phyloP scores from a whole-genome alignment of 1,284 basidiomycete genomes.

The Ceratobasidium sp. region DNA sequence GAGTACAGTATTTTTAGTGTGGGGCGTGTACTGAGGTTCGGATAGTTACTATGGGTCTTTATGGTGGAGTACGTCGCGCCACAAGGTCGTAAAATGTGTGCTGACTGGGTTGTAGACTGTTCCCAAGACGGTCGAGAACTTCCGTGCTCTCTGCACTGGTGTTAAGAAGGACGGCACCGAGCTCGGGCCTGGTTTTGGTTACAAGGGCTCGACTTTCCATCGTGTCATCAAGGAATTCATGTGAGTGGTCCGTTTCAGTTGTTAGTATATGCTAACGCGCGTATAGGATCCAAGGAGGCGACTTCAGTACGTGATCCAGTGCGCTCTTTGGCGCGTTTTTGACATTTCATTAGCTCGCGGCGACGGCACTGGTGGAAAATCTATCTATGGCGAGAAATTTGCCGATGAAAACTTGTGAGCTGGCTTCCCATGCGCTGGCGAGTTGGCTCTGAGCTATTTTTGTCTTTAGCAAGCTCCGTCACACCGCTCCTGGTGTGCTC shows the following conservation, averaged over 20 bases:
- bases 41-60: conserved; percentile 82
- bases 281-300: conserved; percentile 68
- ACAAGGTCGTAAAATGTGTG: conserved; percentile 33
- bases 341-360: conserved; percentile 52
- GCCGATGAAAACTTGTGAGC: conserved; percentile 83
- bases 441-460: conserved; percentile 3
- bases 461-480: conserved; percentile 78
- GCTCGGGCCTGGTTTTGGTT: conserved; percentile 72
- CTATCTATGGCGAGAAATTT: conserved; percentile 66
- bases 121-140: conserved; percentile 74
- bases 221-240: conserved; percentile 75
- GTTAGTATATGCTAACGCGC: conserved; percentile 3
- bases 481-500: conserved; percentile 82
- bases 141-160: conserved; percentile 72
- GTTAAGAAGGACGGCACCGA: conserved; percentile 77
- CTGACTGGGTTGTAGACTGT: conserved; percentile 68
- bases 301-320: conserved; percentile 60
- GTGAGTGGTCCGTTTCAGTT: conserved; percentile 47
- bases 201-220: conserved; percentile 74
- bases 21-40: conserved; percentile 7
- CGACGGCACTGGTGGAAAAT: conserved; percentile 68
- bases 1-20: conserved; percentile 49
- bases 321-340: background rate
- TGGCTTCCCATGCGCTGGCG: background rate
- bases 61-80: conserved; percentile 64